Evolutionary conservation across 2,329 filamentous ascomycete genomes (phyloP), one percentile per base, ranked within the genome.

Genomic region (Plenodomus tracheiphilus): DNA sequence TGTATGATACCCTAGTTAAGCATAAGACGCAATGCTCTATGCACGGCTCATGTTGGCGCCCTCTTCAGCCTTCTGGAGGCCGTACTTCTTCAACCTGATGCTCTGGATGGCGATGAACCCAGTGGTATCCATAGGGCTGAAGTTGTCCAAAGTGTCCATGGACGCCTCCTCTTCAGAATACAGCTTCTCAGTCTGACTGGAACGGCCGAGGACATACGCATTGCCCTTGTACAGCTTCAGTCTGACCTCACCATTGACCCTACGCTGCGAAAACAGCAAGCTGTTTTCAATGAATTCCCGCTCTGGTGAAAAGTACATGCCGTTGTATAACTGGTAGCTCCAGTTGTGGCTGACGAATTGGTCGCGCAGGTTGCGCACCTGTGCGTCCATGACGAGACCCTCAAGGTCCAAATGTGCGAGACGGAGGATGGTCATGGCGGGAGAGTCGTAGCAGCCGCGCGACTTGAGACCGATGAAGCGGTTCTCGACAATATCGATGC

Each of bases 401-500:
- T 87, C 83, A 43, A 85, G 74, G 65, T 86, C 83, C 56, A 85
- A 69, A 71, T 85, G 82, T 2, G 82, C 82, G 42, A 75, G 70
- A 47, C 82, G 78, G 37, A 84, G 79, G 53, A 74, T 69, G 22
- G 69, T 74, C 65, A 74, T 72, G 61, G 68, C 70, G 39, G 66
- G 73, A 36, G 74, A 75, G 54, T 92, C 89, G 78, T 92, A 92
- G 68, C 88, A 92, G 64, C 89, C 89, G 65, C 89, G 84, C 60
- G 82, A 86, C 79, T 92, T 92, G 64, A 92, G 80, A 56, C 88
- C 89, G 67, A 89, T 87, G 78, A 87, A 89, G 45, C 89, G 82
- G 77, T 89, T 88, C 72, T 91, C 88, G 53, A 92, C 88, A 68
- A 93, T 93, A 73, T 93, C 89, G 59, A 93, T 86, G 65, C 89